Percentiles rank a stretch among this genome's conserved stretches.
Evolutionary conservation across 2,329 filamentous ascomycete genomes (phyloP).

Genomic region (Pseudogymnoascus sp.): DNA sequence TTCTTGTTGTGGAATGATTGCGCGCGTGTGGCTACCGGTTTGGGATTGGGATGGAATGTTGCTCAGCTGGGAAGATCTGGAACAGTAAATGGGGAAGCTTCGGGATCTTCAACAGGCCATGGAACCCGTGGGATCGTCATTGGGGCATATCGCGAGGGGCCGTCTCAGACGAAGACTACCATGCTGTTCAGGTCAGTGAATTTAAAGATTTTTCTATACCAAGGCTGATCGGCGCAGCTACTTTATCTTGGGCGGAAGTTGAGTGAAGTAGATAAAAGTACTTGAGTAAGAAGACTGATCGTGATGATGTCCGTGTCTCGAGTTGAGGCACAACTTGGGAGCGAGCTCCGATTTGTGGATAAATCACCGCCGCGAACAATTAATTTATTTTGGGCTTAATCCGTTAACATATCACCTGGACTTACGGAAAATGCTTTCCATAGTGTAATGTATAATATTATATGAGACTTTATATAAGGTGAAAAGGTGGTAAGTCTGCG

Average conservation of each 20-base stretch:
- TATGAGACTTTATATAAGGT: neutral
- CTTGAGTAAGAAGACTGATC: neutral
- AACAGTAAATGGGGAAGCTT: neutral
- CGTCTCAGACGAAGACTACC: neutral
- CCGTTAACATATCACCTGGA: neutral
- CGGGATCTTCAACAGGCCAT: neutral
- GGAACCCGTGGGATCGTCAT: neutral
- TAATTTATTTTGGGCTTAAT: neutral
- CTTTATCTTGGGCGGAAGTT: neutral
- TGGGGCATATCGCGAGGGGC: neutral
- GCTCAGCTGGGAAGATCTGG: neutral
- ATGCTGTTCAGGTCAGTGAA: neutral
- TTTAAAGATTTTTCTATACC: neutral
- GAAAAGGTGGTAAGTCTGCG: neutral
- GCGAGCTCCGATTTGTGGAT: neutral
- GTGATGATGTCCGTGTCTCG: neutral
- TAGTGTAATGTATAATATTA: neutral
- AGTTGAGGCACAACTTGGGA: neutral
- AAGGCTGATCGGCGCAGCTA: neutral
- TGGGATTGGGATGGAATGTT: neutral
- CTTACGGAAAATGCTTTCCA: neutral
- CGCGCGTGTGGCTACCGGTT: neutral
- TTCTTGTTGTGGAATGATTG: neutral
- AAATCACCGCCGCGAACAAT: neutral
- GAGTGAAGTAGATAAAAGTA: neutral